Base-by-base conservation (phyloP, 495 filamentous ascomycete genomes). In the Aspergillus ostianus region DNA sequence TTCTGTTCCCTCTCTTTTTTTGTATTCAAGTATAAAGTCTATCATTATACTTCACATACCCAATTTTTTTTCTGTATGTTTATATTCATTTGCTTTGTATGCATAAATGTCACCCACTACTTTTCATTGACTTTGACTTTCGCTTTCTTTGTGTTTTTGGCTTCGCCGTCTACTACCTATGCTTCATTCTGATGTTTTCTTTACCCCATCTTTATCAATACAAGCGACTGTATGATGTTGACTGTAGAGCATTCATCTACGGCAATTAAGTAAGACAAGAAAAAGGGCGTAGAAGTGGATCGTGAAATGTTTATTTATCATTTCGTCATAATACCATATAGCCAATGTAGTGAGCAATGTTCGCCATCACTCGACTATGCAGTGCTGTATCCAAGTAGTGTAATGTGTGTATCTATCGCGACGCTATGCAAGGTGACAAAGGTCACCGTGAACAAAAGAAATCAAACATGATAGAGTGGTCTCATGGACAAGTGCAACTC, bases 31-130 rank as follows among this genome's bases (percentile, higher is more conserved):
- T 66, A 66, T 63, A 65, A 59, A 58, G 41, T 47, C 26, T 64
- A 56, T 59, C 59, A 45, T 58, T 55, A 67, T 63, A 63, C 66
- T 52, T 57, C 36, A 46, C 58, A 62, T 62, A 61, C 58, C 53
- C 44, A 51, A 57, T 57, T 62, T 59, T 62, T 59, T 58, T 53
- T 53, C 61, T 65, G 61, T 69, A 63, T 67, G 60, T 66, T 50
- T 64, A 62, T 55, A 61, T 61, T 61, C 45, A 56, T 61, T 47
- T 53, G 26, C 53, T 36, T 49, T 20, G 36, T 17, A 41, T 41
- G 36, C 36, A 41, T 41, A 41, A 41, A 41, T 41, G 36, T 15
- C 13, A 12, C 36, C 36, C 9, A 17, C 52, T 52, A 36, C 18
- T 57, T 58, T 60, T 56, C 27, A 26, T 20, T 45, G 23, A 54